Evolutionary conservation across 192 early-diverging fungal species (phyloP).

Genomic region (Coemansia javaensis): DNA sequence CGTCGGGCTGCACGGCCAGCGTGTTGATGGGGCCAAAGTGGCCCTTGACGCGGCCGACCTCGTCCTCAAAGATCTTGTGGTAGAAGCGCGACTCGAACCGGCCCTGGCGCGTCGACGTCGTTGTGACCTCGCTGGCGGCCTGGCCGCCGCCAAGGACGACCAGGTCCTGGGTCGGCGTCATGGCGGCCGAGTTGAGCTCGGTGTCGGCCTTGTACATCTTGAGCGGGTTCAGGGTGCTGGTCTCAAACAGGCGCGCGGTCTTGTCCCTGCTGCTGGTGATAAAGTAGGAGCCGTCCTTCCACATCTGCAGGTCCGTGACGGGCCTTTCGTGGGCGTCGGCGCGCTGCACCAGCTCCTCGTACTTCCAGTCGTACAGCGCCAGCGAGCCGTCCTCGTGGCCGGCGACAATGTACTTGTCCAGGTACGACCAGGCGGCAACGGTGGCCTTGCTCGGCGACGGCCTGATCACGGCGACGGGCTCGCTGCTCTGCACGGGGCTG

Average conservation of each 20-base stretch:
- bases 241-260: conserved; percentile 82
- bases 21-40: conserved; percentile 99
- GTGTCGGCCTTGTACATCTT: conserved; percentile 85
- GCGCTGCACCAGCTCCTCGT: conserved; percentile 62
- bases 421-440: conserved; percentile 85
- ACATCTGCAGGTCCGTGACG: conserved; percentile 93
- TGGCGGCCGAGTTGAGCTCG: conserved; percentile 85
- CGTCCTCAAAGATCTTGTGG: conserved; percentile 94
- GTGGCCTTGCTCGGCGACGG: conserved; percentile 80
- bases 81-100: conserved; percentile 98
- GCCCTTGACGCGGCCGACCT: conserved; percentile 94
- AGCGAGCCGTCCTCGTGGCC: conserved; percentile 93
- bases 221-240: conserved; percentile 73
- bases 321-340: conserved; percentile 58
- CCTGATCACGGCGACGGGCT: conserved; percentile 69
- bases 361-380: conserved; percentile 82
- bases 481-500: conserved; percentile 61
- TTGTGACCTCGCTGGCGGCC: conserved; percentile 96
- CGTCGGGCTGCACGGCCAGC: conserved; percentile 92
- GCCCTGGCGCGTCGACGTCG: conserved; percentile 80
- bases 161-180: conserved; percentile 84
- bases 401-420: conserved; percentile 90
- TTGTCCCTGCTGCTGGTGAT: conserved; percentile 96
- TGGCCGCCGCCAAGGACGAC: conserved; percentile 95
- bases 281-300: conserved; percentile 82